These are phyloP conservation scores for Podospora fimiseda DNA, from an alignment of 495 filamentous ascomycete species.

Conservation along the genomic window DNA sequence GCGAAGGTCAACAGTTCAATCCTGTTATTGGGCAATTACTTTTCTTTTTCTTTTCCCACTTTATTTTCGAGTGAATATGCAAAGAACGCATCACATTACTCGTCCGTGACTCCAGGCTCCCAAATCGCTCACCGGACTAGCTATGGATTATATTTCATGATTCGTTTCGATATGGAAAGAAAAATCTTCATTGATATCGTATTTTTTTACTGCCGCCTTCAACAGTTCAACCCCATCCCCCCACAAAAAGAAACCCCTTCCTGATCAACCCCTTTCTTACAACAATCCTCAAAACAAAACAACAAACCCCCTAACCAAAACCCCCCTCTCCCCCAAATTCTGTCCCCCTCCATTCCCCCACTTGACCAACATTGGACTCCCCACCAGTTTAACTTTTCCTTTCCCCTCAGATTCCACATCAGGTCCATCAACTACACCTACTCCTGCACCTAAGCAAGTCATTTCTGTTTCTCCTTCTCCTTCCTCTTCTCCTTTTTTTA, in stretches of 20 bases:
- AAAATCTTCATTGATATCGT: no score
- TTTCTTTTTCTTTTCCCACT: not conserved
- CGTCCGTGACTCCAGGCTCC: no score
- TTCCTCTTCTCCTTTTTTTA: not conserved
- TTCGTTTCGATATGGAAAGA: no score
- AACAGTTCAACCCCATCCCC: no score
- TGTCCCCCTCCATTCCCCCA: conserved; percentile 1
- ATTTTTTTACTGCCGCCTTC: no score
- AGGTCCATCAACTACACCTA: conserved; percentile 2
- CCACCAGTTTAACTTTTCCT: conserved; percentile 1
- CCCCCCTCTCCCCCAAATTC: conserved; percentile 3
- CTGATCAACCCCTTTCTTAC: not conserved
- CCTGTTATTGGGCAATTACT: conserved; percentile 8
- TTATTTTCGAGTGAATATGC: no score
- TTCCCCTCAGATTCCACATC: not conserved
- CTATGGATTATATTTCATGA: no score
- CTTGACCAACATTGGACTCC: conserved; percentile 4
- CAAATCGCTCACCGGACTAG: no score
- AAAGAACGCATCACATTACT: no score
- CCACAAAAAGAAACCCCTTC: not conserved
- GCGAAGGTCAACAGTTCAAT: conserved; percentile 13
- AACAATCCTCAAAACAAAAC: not conserved
- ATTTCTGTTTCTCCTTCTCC: not conserved
- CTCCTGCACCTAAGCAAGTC: not conserved
- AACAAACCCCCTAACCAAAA: conserved; percentile 3